Evolutionary conservation across 768 basidiomycete genomes (phyloP).

Genomic region (Candolleomyces eurysporus): DNA sequence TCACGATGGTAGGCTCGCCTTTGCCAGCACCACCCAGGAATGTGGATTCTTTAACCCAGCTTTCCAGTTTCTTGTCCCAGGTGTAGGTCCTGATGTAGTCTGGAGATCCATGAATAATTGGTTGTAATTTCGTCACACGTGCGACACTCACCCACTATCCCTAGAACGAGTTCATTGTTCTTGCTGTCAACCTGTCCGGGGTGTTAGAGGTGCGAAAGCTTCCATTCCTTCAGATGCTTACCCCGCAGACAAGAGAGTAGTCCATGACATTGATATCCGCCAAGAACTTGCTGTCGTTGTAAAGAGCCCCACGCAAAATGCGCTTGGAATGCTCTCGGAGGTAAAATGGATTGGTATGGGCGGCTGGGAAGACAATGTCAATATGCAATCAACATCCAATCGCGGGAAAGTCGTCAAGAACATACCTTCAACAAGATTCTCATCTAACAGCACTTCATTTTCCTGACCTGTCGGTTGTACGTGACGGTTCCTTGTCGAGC

Average conservation of each 20-base stretch:
- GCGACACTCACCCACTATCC: constrained; percentile 84
- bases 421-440: constrained; percentile 91
- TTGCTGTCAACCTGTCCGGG: constrained; percentile 70
- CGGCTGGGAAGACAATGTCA: constrained; percentile 45
- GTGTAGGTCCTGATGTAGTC: constrained; percentile 96
- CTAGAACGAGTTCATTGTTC: constrained; percentile 89
- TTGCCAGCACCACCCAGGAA: constrained; percentile 81
- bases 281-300: constrained; percentile 94
- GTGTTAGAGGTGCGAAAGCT: not conserved
- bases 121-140: not conserved
- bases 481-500: constrained; percentile 90
- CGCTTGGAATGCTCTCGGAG: constrained; percentile 96
- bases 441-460: constrained; percentile 94
- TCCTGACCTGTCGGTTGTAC: constrained; percentile 87
- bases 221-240: constrained; percentile 14
- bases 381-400: not conserved
- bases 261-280: constrained; percentile 97
- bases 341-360: constrained; percentile 87
- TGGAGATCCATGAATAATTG: constrained; percentile 25
- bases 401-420: not conserved
- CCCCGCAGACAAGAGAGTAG: constrained; percentile 92
- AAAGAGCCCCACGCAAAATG: constrained; percentile 85
- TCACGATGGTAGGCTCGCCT: constrained; percentile 95
- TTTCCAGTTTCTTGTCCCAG: constrained; percentile 98
- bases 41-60: constrained; percentile 94